These are phyloP conservation scores for Babesia ovis DNA, from an alignment of 169 alveolate species.

Conservation along the genomic window DNA sequence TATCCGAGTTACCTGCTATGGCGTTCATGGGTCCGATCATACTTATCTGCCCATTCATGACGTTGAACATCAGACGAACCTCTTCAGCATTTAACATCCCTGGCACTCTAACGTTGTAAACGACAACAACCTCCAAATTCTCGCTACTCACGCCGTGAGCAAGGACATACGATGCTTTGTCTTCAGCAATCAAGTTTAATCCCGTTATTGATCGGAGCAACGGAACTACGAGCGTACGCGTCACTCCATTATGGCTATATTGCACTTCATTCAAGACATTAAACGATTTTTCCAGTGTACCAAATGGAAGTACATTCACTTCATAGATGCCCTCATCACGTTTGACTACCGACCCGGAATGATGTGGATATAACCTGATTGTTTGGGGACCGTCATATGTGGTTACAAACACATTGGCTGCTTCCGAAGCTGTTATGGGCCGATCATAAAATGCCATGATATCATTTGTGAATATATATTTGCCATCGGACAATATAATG, in stretches of 20 bases:
- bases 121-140: background rate
- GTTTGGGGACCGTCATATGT: background rate
- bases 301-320: conserved; percentile 10
- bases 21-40: background rate
- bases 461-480: background rate
- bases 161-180: conserved; percentile 4
- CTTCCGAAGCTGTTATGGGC: background rate
- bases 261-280: conserved; percentile 9
- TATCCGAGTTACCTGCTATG: background rate
- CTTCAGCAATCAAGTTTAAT: conserved; percentile 19
- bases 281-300: background rate
- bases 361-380: conserved; percentile 4
- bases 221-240: conserved; percentile 10
- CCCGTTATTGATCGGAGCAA: conserved; percentile 2
- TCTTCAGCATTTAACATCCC: background rate
- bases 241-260: background rate
- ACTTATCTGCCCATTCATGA: background rate
- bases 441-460: background rate
- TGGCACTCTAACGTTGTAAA: background rate
- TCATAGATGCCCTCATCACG: background rate
- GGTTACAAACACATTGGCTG: background rate
- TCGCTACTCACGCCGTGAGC: background rate
- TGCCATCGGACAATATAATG: background rate
- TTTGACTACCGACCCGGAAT: background rate
- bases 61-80: conserved; percentile 4